Evolutionary conservation across 768 basidiomycete genomes (phyloP).

Genomic region (Termitomyces sp.): DNA sequence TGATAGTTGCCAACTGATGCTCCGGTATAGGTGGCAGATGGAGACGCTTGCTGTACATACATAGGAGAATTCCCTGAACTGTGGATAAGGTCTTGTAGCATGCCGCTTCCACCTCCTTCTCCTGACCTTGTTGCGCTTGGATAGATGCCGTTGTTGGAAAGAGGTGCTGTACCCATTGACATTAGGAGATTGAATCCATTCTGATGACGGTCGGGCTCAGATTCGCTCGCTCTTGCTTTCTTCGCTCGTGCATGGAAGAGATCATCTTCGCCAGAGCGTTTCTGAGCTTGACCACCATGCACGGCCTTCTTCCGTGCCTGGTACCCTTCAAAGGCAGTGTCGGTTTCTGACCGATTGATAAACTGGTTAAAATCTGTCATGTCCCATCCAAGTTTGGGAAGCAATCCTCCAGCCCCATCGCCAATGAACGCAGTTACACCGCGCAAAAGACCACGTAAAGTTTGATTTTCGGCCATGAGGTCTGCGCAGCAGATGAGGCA

Average conservation of each 20-base stretch:
- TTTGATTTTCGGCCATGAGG: constrained; percentile 86
- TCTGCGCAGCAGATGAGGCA: constrained; percentile 33
- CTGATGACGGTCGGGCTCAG: constrained; percentile 29
- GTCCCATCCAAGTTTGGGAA: constrained; percentile 78
- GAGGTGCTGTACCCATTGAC: constrained; percentile 37
- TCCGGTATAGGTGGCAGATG: constrained; percentile 34
- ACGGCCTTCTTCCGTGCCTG: constrained; percentile 57
- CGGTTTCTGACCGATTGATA: constrained; percentile 83
- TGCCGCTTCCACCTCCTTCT: constrained; percentile 30
- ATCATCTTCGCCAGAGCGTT: constrained; percentile 53
- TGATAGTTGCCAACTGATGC: constrained; percentile 35
- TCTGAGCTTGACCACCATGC: constrained; percentile 29
- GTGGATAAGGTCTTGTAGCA: constrained; percentile 62
- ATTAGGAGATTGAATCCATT: constrained; percentile 54
- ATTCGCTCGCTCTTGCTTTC: constrained; percentile 41
- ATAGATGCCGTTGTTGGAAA: constrained; percentile 40
- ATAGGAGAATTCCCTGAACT: constrained; percentile 50
- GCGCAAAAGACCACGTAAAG: constrained; percentile 72
- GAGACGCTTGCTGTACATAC: constrained; percentile 45
- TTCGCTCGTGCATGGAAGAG: constrained; percentile 35
- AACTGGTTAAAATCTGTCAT: constrained; percentile 73
- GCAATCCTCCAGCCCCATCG: constrained; percentile 74
- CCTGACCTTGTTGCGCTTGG: constrained; percentile 32
- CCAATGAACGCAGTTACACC: constrained; percentile 78
- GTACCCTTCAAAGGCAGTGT: constrained; percentile 90